Base-by-base conservation (phyloP, 2,329 filamentous ascomycete genomes). In the Pseudocercospora fuligena region DNA sequence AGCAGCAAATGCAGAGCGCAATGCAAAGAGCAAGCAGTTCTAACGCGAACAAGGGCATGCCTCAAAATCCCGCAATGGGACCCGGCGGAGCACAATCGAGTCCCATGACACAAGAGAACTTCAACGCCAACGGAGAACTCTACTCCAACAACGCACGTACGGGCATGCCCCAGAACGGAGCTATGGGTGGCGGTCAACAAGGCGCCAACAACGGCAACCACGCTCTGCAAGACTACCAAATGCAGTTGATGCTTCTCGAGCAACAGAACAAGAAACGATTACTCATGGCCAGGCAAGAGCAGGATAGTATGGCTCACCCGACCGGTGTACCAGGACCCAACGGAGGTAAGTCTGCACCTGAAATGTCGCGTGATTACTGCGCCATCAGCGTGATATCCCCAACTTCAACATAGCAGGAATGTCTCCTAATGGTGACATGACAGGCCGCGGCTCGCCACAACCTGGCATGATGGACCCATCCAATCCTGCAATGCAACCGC, bases 191-290 rank as follows among this genome's bases (percentile, higher is more conserved):
- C 7, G 80, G 65, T 33, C 71, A 66, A 46, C 65, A 70, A 27
- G 78, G 57, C 77, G 80, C 67, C 75, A 83, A 80, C 68, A 84
- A 80, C 73, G 91, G 90, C 79, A 94, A 93, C 77, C 91, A 94
- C 77, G 92, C 92, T 23, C 84, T 94, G 54, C 91, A 94, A 79
- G 92, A 95, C 78, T 94, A 94, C 74, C 92, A 94, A 81, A 94
- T 94, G 91, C 92, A 94, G 78, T 81, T 94, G 76, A 94, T 94
- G 92, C 81, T 94, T 59, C 85, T 94, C 16, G 92, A 94, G 80
- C 92, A 94, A 79, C 91, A 94, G 80, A 94, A 94, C 74, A 94
- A 94, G 84, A 94, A 93, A 80, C 85, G 92, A 19, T 84, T 94
- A 58, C 89, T 93, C 84, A 93, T 93, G 91, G 92, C 92, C 43